Conservation (phyloP, 2,329 filamentous ascomycete species). For the Aquanectria penicillioides region DNA sequence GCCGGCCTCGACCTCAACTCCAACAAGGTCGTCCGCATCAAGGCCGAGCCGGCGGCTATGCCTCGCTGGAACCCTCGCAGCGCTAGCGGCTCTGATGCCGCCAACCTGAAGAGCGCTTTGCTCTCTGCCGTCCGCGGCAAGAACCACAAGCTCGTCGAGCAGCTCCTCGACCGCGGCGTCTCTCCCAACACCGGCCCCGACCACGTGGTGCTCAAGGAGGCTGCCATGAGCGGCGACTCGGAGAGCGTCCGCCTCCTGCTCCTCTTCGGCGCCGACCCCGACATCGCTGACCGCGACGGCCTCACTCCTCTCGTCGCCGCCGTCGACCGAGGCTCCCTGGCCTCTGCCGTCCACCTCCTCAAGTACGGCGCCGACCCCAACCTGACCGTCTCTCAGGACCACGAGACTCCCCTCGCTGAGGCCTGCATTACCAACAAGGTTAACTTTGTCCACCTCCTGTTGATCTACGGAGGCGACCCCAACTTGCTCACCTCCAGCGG, state of each 20-base stretch:
- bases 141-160: constrained; percentile 66
- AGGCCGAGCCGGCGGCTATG: constrained; percentile 60
- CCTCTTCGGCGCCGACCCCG: constrained; percentile 67
- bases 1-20: constrained; percentile 53
- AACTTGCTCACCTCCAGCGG: constrained; percentile 64
- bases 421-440: constrained; percentile 63
- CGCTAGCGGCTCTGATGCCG: constrained; percentile 52
- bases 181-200: constrained; percentile 59
- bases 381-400: constrained; percentile 57
- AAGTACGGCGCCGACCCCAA: constrained; percentile 73
- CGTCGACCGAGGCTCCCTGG: constrained; percentile 63
- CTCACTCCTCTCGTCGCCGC: constrained; percentile 62
- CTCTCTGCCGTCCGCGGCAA: constrained; percentile 64
- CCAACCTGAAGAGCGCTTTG: constrained; percentile 59
- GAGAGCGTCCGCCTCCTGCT: constrained; percentile 66
- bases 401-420: constrained; percentile 64
- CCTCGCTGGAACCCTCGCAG: constrained; percentile 63
- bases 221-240: constrained; percentile 59
- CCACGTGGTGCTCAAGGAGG: constrained; percentile 61
- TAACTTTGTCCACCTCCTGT: constrained; percentile 66
- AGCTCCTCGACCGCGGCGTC: constrained; percentile 67
- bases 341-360: constrained; percentile 67
- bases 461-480: constrained; percentile 69
- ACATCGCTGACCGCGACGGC: constrained; percentile 58
- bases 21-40: constrained; percentile 56